phyloP scores from a whole-genome alignment of 768 basidiomycete genomes.

The Arthromyces matolae region DNA sequence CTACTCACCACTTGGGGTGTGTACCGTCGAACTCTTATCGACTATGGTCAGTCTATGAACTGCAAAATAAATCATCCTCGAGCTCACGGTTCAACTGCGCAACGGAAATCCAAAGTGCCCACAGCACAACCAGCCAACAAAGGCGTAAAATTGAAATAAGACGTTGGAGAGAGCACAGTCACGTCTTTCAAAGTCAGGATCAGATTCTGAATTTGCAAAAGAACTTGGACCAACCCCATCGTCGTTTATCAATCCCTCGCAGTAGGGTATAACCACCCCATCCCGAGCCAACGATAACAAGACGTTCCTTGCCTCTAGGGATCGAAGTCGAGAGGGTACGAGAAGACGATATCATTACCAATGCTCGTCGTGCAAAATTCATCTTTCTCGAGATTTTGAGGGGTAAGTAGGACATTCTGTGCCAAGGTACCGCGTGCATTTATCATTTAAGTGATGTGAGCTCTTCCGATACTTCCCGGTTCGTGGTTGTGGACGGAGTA shows the following conservation, averaged over 20 bases:
- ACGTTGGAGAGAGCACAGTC: constrained; percentile 60
- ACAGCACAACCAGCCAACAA: constrained; percentile 70
- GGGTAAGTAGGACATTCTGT: background rate
- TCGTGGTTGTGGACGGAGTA: background rate
- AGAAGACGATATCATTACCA: background rate
- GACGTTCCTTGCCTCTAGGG: constrained; percentile 32
- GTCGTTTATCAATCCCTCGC: constrained; percentile 63
- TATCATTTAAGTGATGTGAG: no score
- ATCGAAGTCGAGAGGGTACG: constrained; percentile 6
- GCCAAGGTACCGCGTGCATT: no score
- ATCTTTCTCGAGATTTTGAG: no score
- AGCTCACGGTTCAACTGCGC: constrained; percentile 76
- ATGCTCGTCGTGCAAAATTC: background rate
- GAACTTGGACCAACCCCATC: constrained; percentile 50
- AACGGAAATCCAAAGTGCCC: constrained; percentile 80
- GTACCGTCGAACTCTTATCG: constrained; percentile 11
- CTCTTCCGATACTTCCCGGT: constrained; percentile 10
- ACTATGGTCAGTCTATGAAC: background rate
- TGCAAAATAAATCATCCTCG: background rate
- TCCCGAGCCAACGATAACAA: constrained; percentile 72
- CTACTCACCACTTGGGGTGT: constrained; percentile 12
- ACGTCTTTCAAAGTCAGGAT: constrained; percentile 48
- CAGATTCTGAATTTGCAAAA: background rate
- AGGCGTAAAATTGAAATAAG: constrained; percentile 68
- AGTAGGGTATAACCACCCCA: constrained; percentile 78